phyloP scores from a whole-genome alignment of 345 rosid species.

The Bruguiera parviflora region DNA sequence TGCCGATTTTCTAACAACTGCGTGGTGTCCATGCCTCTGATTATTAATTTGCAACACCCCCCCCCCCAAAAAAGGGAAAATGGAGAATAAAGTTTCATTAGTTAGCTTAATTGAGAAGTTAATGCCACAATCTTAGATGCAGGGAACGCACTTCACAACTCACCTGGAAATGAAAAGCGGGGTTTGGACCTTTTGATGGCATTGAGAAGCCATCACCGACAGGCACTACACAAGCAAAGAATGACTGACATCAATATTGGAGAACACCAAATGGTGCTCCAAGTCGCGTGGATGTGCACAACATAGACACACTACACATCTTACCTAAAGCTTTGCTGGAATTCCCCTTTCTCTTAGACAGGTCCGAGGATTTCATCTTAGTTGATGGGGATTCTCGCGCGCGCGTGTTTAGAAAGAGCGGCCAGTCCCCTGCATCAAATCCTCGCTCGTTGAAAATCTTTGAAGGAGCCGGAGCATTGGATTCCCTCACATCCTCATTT shows the following conservation, averaged over 20 bases:
- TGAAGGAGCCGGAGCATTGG: constrained; percentile 9
- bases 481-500: constrained; percentile 20
- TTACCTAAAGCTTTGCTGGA: too few relatives aligned
- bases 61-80: too few relatives aligned
- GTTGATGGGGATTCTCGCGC: constrained; percentile 17
- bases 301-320: too few relatives aligned
- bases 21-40: constrained; percentile 18
- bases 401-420: constrained; percentile 34
- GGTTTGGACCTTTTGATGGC: constrained; percentile 29
- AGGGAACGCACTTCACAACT: background rate
- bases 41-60: constrained; percentile 20
- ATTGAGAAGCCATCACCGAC: constrained; percentile 35
- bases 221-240: constrained; percentile 14
- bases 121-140: too few relatives aligned
- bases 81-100: too few relatives aligned
- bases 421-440: constrained; percentile 28
- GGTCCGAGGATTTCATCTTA: constrained; percentile 3
- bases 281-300: too few relatives aligned
- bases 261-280: too few relatives aligned
- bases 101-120: too few relatives aligned
- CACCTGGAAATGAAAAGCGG: constrained; percentile 57
- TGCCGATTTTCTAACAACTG: constrained; percentile 3
- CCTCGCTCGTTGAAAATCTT: constrained; percentile 13
- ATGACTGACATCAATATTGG: too few relatives aligned
- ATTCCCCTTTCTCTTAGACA: background rate